These are phyloP conservation scores for Tricholoma hemisulphureum DNA, from an alignment of 768 basidiomycete species.

Conservation along the genomic window DNA sequence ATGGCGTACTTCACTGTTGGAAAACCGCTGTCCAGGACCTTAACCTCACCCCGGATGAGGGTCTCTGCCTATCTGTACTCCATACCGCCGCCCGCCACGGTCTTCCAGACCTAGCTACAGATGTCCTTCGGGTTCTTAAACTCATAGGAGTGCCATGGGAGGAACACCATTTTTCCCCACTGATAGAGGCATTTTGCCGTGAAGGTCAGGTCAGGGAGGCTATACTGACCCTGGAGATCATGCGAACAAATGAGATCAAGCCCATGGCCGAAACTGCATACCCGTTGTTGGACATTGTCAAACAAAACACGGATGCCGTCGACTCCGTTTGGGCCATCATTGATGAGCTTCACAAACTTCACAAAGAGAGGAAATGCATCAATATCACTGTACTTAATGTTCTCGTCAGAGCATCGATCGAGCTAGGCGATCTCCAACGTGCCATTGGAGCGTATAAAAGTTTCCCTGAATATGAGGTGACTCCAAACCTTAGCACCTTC, in stretches of 20 bases:
- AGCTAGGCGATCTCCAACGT: slow-evolving; percentile 66
- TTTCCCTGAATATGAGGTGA: slow-evolving; percentile 50
- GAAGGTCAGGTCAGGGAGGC: slow-evolving; percentile 61
- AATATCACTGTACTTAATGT: slow-evolving; percentile 63
- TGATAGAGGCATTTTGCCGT: slow-evolving; percentile 71
- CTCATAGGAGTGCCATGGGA: slow-evolving; percentile 44
- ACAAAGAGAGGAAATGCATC: slow-evolving; percentile 48
- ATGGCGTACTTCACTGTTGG: slow-evolving; percentile 69
- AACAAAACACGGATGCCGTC: slow-evolving; percentile 47
- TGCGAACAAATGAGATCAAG: slow-evolving; percentile 53
- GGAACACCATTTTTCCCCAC: slow-evolving; percentile 76
- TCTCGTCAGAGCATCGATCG: slow-evolving; percentile 61
- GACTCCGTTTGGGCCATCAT: slow-evolving; percentile 66
- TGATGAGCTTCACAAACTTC: slow-evolving; percentile 58
- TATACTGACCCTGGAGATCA: slow-evolving; percentile 52
- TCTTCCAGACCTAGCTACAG: slow-evolving; percentile 64
- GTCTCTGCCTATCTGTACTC: slow-evolving; percentile 65
- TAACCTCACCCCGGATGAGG: slow-evolving; percentile 67
- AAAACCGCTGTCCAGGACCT: slow-evolving; percentile 50
- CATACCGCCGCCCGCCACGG: slow-evolving; percentile 73
- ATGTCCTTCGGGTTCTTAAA: slow-evolving; percentile 59
- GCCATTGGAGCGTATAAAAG: slow-evolving; percentile 76
- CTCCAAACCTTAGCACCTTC: slow-evolving; percentile 64
- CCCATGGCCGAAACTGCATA: slow-evolving; percentile 52
- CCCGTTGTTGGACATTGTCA: slow-evolving; percentile 47